phyloP scores from a whole-genome alignment of 208 protist genomes.

The Vickermania ingenoplastis region DNA sequence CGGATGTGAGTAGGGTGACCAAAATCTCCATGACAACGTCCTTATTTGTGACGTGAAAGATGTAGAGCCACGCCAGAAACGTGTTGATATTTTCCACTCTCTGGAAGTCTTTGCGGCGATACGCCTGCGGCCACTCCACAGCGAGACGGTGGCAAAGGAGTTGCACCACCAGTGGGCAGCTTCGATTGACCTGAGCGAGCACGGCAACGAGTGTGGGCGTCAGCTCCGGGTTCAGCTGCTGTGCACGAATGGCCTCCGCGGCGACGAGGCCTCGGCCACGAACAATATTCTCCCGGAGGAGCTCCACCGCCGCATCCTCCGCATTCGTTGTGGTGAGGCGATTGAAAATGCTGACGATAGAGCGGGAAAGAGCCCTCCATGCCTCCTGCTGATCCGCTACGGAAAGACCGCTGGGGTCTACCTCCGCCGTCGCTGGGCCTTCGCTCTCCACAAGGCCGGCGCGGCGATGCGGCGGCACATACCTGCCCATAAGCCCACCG shows the following conservation, averaged over 20 bases:
- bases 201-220: conserved; percentile 95
- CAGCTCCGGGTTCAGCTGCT: conserved; percentile 91
- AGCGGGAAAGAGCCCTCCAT: conserved; percentile 97
- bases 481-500: conserved; percentile 12
- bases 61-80: conserved; percentile 64
- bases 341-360: conserved; percentile 97
- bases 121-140: conserved; percentile 78
- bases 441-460: conserved; percentile 11
- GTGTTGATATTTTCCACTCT: conserved; percentile 58
- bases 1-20: conserved; percentile 43
- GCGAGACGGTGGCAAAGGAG: conserved; percentile 91
- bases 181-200: conserved; percentile 95
- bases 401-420: conserved; percentile 13
- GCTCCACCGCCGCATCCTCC: conserved; percentile 85
- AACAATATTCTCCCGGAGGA: conserved; percentile 97
- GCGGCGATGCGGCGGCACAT: conserved; percentile 64
- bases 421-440: conserved; percentile 4
- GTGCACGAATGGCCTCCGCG: conserved; percentile 91
- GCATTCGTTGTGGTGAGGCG: conserved; percentile 94
- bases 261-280: conserved; percentile 94
- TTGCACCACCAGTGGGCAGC: conserved; percentile 94
- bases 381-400: conserved; percentile 72
- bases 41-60: conserved; percentile 71
- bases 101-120: conserved; percentile 88
- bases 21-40: conserved; percentile 74